Base-by-base conservation (phyloP, 2,329 filamentous ascomycete species). In the Mycogone perniciosa region DNA sequence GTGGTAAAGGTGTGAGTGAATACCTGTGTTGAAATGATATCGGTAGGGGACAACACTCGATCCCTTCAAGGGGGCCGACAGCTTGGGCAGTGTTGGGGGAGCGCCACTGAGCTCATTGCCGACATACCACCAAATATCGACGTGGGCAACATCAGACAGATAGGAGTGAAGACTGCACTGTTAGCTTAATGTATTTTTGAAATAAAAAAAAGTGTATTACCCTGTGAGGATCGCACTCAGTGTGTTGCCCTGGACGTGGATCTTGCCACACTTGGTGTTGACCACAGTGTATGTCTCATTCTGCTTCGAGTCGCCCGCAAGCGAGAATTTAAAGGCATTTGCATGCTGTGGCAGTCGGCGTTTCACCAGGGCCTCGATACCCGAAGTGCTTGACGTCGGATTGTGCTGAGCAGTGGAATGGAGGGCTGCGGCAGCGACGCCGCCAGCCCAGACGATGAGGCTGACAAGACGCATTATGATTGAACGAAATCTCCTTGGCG, bases 1-100 rank as follows among this genome's bases (percentile, higher is more conserved):
- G 5, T 5, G 9, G 5, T 11, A n/a, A 8, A 47, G 29, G 26
- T 7, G 27, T 9, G 57, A 54, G 27, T 9, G 57, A 54, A 0
- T 67, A 67, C 50, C 65, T 61, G 34, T 54, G 13, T 54, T 54
- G 44, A 50, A 54, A 13, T 54, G 37, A 31, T 54, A 54, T n/a
- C 56, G 56, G 20, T 53, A 57, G 1, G 50, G 56, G 2, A 57
- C 56, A 9, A 55, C 49, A 29, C 52, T 56, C 13, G 49, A 39
- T 3, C 54, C 56, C 10, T 51, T 44, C 1, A 54, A 30, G 35
- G 48, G 50, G 34, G 11, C 26, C 10, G 42, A 34, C 30, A 58
- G 44, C 31, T 39, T 44, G 13, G 57, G 57, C 7, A 58, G 55
- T 10, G 11, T 29, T 8, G 38, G 39, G 27, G 55, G 57, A 27